Evolutionary conservation across 768 basidiomycete genomes (phyloP), one percentile per base, ranked within the genome.

Genomic region (Rhodosporidiobolus sp.): DNA sequence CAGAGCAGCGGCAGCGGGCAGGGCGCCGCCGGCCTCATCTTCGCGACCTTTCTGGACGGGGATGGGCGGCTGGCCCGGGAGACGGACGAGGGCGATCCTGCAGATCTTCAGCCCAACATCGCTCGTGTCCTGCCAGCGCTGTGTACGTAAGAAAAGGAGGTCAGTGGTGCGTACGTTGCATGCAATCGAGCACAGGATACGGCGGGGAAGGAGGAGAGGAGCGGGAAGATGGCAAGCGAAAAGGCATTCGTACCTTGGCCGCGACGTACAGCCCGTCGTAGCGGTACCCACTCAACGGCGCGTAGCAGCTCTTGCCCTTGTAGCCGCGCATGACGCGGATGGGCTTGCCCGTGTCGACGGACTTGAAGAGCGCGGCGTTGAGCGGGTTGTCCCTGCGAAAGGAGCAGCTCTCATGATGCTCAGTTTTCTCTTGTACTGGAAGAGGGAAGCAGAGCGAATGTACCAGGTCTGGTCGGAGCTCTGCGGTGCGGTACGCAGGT

Each of bases 401-500:
- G 38, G 38, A 14, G 38, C 8, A 43, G 38, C 8, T 43, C 38
- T 7, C 38, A 14, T 43, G 8, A 43, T 7, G 38, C 14, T 43
- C 38, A 14, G 38, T 7, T 7, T 7, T 43, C 7, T 43, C 8
- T 7, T 43, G 38, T 43, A 43, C 38, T n/a, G n/a, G n/a, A n/a
- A n/a, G n/a, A n/a, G n/a, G 38, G 8, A 43, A 7, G 38, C 38
- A 43, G 38, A 14, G 38, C 7, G 14, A 43, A 43, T 14, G 24
- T 68, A 53, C 64, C 64, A 75, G 2, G 38, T 20, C 55, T 68
- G 75, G 88, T 91, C 53, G 0, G 45, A 45, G 10, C 63, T 34
- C 80, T 96, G 94, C 8, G 88, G 89, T 16, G 90, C 94, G 0
- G 93, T 94, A 22, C 94, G 89, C 56, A 95, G 87, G 81, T 95